Evolutionary conservation across 208 protist species (phyloP), one percentile per base, ranked within the genome.

Genomic region (Acanthamoeba divionensis): DNA sequence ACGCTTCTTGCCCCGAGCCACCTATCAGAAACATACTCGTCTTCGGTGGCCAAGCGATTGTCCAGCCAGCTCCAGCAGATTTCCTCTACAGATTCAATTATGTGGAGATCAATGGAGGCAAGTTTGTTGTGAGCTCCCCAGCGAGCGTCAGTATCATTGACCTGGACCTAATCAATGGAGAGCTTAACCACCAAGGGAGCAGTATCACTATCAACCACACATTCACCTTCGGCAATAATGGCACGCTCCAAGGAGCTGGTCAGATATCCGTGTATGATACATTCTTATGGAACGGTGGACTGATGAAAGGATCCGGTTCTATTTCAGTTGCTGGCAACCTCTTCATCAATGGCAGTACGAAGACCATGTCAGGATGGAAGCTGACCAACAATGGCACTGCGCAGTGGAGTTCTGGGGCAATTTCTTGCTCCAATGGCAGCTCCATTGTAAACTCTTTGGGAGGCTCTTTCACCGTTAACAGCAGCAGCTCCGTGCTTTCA

Each of bases 1-100:
- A 85, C 75, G 18, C 48, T 12, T 66, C 75, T 15, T 85, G 75
- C 50, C 41, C 38, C 26, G 31, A 85, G 33, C 52, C 24, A 21
- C 45, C 75, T 4, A 33, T 85, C 18, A 48, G 75, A 48, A 63
- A 85, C 75, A 31, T 85, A 24, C 24, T 63, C 48, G 29, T 85
- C 10, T 54, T 85, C 26, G 75, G 75, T 36, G 75, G 75, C 50
- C 31, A 29, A 21, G 50, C 48, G 52, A 85, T 85, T 54, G 26
- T 85, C 24, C 36, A 63, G 75, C 52, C 44, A 12, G 75, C 75
- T 3, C 50, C 75, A 36, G 50, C 75, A 15, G 24, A 63, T 54
- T 85, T 85, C 21, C 52, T 85, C 75, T 85, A 85, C 75, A 48
- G 75, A 21, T 85, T 85, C 75, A 85, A 63, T 54, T 85, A 48